Evolutionary conservation across 2,329 filamentous ascomycete species (phyloP), one percentile per base, ranked within the genome.

Genomic region (Penicillium sclerotigenum): DNA sequence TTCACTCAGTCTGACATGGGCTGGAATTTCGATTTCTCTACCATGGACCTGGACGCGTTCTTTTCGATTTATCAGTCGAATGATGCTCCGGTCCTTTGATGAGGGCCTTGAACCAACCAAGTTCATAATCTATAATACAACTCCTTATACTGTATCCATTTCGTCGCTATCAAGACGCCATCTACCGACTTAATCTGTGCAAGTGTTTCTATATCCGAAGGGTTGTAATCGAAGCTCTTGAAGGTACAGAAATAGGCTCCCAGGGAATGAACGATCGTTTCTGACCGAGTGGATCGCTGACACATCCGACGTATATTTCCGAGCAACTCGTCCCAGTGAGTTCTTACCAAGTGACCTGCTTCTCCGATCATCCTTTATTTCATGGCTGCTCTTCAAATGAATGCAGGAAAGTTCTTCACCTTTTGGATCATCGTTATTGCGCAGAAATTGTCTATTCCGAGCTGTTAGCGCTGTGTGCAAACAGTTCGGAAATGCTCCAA

Each of bases 311-410:
- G 5, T 16, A 31, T 47, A 53, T 40, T 24, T 47, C 43, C 42
- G 51, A 37, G n/a, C 0, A 8, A 5, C 22, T 22, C 37, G 6
- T 7, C 9, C 24, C 18, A 18, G 31, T 20, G 22, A 38, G n/a
- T n/a, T n/a, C n/a, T n/a, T n/a, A n/a, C n/a, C 81, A 85, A 57
- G 80, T 84, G 0, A 62, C 80, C 10, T 75, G 83, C 29, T 86
- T 86, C 68, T 78, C 82, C 82, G 36, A 61, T 85, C 9, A 81
- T 85, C 28, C 77, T 86, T 5, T 87, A 86, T 64, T 86, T 81
- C 61, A 83, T 85, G 81, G 67, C 77, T 0, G 77, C 76, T 10
- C 71, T 86, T 1, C 75, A 78, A 31, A 75, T 80, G 52, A 79
- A 81, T 2, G 75, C 83, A 0, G 81, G 80, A 2, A 80, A 83